Evolutionary conservation across 805 yeast species (phyloP), one percentile per base, ranked within the genome.

Genomic region (Brettanomyces bruxellensis): DNA sequence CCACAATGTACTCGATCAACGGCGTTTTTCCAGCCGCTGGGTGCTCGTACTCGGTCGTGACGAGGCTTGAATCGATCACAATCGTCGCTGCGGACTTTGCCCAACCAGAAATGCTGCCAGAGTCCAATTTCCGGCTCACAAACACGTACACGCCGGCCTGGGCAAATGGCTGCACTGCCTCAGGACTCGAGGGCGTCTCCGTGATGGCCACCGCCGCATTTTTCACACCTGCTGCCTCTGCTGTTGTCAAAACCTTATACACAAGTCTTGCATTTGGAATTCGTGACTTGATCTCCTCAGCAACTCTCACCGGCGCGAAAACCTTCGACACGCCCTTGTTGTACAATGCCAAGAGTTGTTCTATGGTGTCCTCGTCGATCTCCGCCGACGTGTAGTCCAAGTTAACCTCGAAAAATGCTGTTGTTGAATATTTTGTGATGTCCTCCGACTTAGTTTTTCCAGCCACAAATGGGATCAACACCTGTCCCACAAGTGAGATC

Each of bases 1-100:
- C 65, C 22, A 75, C 56, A 46, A 86, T 65, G 25, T 79, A 57
- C 34, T 61, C 62, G 37, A 54, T 59, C 14, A 62, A 24, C 30
- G 67, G 54, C 9, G 56, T 46, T 34, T 68, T 68, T 9, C 73
- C 59, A 35, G 65, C 46, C 41, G 63, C 51, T 5, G 54, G 52
- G 3, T 51, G 53, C 25, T 53, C 59, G 47, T 65, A 64, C n/a
- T 59, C 61, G n/a, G 63, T 62, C 7, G 73, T 58, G 48, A 72
- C 55, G 14, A 47, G 41, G 0, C 48, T 48, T 4, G 63, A 53
- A 1, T 50, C 50, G 13, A 69, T 53, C 35, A 72, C 61, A 25
- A 72, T 66, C 37, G 61, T 63, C 46, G 65, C 60, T 34, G 74
- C 75, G 5, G 52, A 35, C 49, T 67, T 54, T 48, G 64, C 56